Conservation (phyloP, 257 asterid genomes). For the Penstemon eatonii region DNA sequence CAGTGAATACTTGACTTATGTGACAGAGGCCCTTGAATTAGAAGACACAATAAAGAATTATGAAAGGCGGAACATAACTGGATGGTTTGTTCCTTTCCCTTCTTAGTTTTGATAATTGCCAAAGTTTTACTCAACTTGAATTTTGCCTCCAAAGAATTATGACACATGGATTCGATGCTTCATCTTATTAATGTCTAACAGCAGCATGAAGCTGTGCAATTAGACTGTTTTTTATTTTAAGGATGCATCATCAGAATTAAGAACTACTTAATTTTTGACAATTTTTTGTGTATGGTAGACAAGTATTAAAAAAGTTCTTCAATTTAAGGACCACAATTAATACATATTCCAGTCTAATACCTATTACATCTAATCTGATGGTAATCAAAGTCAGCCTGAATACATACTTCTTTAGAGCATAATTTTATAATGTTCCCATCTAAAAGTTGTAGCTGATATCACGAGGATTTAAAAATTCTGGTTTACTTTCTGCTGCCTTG, state of each 20-base stretch:
- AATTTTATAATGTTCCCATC: background rate
- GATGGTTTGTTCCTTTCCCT: slow-evolving; percentile 71
- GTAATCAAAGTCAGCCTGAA: slow-evolving; percentile 1
- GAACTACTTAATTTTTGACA: slow-evolving; percentile 4
- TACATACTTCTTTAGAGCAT: background rate
- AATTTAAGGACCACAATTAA: slow-evolving; percentile 5
- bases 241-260: slow-evolving; percentile 9
- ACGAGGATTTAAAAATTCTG: background rate
- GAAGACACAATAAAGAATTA: slow-evolving; percentile 93
- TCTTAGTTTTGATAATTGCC: slow-evolving; percentile 24
- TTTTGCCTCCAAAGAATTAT: slow-evolving; percentile 12
- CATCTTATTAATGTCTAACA: slow-evolving; percentile 17
- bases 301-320: background rate
- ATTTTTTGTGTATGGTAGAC: slow-evolving; percentile 8
- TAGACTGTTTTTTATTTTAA: background rate
- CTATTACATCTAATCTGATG: slow-evolving; percentile 20
- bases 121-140: slow-evolving; percentile 20
- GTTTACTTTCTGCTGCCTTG: background rate
- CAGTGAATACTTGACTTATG: slow-evolving; percentile 91
- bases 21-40: slow-evolving; percentile 93
- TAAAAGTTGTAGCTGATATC: slow-evolving; percentile 9
- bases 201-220: slow-evolving; percentile 7
- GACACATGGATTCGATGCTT: slow-evolving; percentile 2
- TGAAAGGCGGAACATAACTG: slow-evolving; percentile 77
- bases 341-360: background rate